A percentile compares a stretch with the other conserved stretches of the same genome.
Evolutionary conservation across 2,329 filamentous ascomycete genomes (phyloP).

Genomic region (Verticillium nonalfalfae): DNA sequence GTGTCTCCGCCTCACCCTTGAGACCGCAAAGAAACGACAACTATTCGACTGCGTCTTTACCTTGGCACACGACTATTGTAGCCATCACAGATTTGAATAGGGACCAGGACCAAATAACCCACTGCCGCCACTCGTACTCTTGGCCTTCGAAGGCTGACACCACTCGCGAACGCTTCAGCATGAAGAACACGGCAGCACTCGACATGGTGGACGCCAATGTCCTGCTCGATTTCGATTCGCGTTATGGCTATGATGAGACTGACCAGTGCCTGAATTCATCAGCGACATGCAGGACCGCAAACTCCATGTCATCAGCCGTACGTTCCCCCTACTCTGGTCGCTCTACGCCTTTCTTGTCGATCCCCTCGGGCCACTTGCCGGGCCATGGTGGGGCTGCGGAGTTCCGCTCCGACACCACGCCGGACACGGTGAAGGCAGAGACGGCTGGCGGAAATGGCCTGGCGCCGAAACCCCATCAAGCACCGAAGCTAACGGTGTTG

Average conservation of each 20-base stretch:
- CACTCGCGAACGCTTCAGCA: not conserved
- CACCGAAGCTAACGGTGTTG: not conserved
- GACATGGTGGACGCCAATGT: slow-evolving; percentile 12
- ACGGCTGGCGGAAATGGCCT: not conserved
- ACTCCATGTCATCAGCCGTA: slow-evolving; percentile 12
- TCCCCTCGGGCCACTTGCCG: not conserved
- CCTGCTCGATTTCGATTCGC: slow-evolving; percentile 12
- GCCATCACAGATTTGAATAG: not conserved
- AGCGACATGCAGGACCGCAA: slow-evolving; percentile 1
- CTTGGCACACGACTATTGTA: not conserved
- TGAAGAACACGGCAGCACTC: not conserved
- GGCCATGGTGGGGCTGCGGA: not conserved
- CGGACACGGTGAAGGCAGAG: not conserved
- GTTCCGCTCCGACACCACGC: not conserved
- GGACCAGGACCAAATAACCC: not conserved
- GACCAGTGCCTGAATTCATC: slow-evolving; percentile 4
- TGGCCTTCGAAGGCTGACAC: not conserved
- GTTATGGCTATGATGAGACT: slow-evolving; percentile 11
- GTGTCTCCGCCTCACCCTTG: not conserved
- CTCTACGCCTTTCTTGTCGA: not conserved
- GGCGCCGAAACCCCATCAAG: not conserved
- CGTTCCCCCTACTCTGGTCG: not conserved
- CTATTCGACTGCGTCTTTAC: not conserved
- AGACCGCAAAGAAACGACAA: not conserved
- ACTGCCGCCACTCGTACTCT: not conserved